Base-by-base conservation (phyloP, 768 basidiomycete species). In the Nidula microcarpa region DNA sequence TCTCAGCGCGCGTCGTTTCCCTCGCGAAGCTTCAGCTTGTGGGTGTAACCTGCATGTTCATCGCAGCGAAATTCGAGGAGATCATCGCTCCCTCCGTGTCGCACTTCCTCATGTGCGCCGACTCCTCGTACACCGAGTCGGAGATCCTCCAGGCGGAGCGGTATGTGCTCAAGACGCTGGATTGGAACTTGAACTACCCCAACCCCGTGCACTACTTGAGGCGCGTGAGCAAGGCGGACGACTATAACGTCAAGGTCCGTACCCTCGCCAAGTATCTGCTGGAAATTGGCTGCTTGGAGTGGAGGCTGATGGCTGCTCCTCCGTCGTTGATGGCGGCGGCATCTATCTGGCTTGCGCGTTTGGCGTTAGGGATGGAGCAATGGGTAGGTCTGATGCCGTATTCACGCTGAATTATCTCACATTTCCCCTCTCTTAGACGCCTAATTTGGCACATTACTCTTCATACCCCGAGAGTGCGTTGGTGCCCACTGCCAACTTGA, bases 61-160 rank as follows among this genome's bases (percentile, higher is more conserved):
- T 98, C 58, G 85, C 97, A 0, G 84, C 94, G 33, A 99, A 99
- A 70, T 94, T 96, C 52, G 97, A 99, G 72, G 96, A 98, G 71
- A 89, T 95, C 55, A 83, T 94, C 50, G 85, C 94, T 2, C 96
- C 97, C 2, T 91, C 91, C 1, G 90, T 95, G 18, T 73, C 75
- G n/a, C 90, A 96, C 70, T 94, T 98, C 70, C 77, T 94, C 41
- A 80, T 86, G 69, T 89, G 89, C 16, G 95, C 94, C 57, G 84
- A 84, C 43, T 87, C 93, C 55, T 80, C 87, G 0, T 96, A 98
- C 69, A 94, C 95, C 48, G 84, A 97, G 57, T 82, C 91, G 0
- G 79, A 81, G 61, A 79, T 82, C 55, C 67, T 80, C 23, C 75
- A 78, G 60, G 80, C 81, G 0, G 96, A 99, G 72, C 82, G 90